Base-by-base conservation (phyloP, 2,329 filamentous ascomycete genomes). In the Magnaporthiopsis poae region DNA sequence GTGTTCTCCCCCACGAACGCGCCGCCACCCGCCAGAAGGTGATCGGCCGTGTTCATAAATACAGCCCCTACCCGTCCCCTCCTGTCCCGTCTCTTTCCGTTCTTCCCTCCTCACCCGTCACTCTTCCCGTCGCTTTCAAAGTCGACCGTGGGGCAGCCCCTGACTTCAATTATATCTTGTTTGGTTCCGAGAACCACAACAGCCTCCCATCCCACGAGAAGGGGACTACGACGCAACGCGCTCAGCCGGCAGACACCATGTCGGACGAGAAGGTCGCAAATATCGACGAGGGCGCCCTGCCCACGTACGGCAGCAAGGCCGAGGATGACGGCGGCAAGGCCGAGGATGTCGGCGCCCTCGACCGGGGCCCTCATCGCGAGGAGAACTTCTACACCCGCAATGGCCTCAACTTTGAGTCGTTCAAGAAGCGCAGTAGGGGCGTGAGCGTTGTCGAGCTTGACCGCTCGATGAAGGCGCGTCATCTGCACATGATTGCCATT, bases 401-500 rank as follows among this genome's bases (percentile, higher is more conserved):
- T 66, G 77, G 77, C 66, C 68, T 79, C 62, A 78, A 74, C 70
- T 56, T 73, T 18, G 72, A 77, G 46, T 79, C 77, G 33, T 79
- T 79, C 75, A 75, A 75, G 71, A 73, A 71, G 67, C 73, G 73
- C 66, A 68, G 75, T 68, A 77, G 76, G 70, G 75, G 75, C 64
- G 61, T 65, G 13, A 69, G 69, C 61, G 61, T 66, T n/a, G 25
- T 67, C 61, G 74, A 80, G 71, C 74, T 82, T 62, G 78, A 81
- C 69, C 77, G 77, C 64, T 74, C 77, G 71, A 83, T 87, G 78
- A 82, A 84, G 77, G 77, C 79, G 65, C 82, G 84, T 69, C 84
- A 87, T 75, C 75, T 87, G 70, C 82, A 87, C 76, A 86, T 86
- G 84, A 86, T 86, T 75, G 82, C 84, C 71, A 85, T 86, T 67